Percentiles rank a stretch among this genome's conserved stretches.
These are phyloP conservation scores for Kwoniella pini DNA, from an alignment of 768 basidiomycete genomes.

Conservation along the genomic window DNA sequence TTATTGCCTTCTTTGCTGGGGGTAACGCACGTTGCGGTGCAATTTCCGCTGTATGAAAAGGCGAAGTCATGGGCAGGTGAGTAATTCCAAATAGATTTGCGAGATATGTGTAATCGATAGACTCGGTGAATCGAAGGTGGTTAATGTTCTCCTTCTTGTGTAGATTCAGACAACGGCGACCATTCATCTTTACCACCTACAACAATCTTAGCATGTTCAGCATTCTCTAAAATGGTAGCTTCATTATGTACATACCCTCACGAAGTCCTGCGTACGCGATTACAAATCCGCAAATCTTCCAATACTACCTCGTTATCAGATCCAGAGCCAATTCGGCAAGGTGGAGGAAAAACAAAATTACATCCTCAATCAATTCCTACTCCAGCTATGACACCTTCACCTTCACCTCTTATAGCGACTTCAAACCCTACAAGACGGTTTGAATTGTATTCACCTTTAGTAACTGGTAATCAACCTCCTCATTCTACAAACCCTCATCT, in stretches of 20 bases:
- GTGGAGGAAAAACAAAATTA: background rate
- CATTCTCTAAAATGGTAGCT: constrained; percentile 93
- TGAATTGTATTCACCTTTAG: constrained; percentile 63
- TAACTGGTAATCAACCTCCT: constrained; percentile 53
- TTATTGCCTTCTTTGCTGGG: constrained; percentile 89
- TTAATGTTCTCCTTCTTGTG: no score
- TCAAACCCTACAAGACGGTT: background rate
- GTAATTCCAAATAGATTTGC: constrained; percentile 47
- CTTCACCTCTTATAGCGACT: background rate
- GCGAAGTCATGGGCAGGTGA: constrained; percentile 82
- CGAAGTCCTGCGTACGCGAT: constrained; percentile 95
- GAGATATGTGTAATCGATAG: background rate
- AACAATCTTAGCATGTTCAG: constrained; percentile 83
- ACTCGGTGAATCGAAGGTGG: background rate
- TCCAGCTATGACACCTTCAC: background rate
- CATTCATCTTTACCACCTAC: constrained; percentile 59
- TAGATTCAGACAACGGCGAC: constrained; percentile 47
- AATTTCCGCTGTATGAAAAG: constrained; percentile 94
- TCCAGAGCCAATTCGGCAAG: background rate
- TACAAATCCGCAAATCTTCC: constrained; percentile 66
- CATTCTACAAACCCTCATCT: constrained; percentile 6
- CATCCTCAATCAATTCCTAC: constrained; percentile 11
- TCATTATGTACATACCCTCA: constrained; percentile 96
- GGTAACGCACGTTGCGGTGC: constrained; percentile 91
- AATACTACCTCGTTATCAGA: background rate